These are phyloP conservation scores for Schoenoplectus tabernaemontani DNA, from an alignment of 202 grass and related monocot genomes.

Conservation along the genomic window DNA sequence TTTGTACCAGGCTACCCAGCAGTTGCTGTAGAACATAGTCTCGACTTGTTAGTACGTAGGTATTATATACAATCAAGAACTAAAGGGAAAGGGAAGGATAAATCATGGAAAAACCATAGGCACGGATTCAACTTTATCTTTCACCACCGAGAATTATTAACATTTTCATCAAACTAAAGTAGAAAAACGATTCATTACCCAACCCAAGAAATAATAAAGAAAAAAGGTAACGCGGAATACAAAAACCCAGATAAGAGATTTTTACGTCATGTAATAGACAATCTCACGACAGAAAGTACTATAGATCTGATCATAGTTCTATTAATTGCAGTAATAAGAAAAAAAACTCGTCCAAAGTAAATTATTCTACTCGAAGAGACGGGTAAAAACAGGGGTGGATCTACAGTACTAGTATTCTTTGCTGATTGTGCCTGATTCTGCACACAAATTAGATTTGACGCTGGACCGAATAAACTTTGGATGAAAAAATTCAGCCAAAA, in stretches of 20 bases:
- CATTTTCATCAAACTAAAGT: background rate
- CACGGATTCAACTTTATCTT: background rate
- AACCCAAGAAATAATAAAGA: background rate
- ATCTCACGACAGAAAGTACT: background rate
- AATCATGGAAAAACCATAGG: background rate
- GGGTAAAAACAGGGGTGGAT: no score
- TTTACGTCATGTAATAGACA: background rate
- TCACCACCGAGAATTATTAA: background rate
- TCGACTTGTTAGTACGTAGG: background rate
- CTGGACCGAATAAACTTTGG: no score
- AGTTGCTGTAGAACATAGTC: background rate
- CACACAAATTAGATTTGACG: no score
- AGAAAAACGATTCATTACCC: background rate
- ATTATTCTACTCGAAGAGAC: background rate
- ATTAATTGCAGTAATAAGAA: background rate
- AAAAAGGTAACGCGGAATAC: background rate
- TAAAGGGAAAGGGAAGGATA: background rate
- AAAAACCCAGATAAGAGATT: background rate
- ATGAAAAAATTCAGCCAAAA: no score
- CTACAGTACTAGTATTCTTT: no score
- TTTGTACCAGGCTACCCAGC: background rate
- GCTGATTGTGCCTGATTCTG: no score
- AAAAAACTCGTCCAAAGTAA: background rate
- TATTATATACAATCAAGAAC: slow-evolving; percentile 5
- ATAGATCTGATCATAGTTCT: background rate